A percentile compares a stretch with the other conserved stretches of the same genome.
These are phyloP conservation scores for Panicum virgatum DNA, from an alignment of 202 grass and related monocot species.

Conservation along the genomic window DNA sequence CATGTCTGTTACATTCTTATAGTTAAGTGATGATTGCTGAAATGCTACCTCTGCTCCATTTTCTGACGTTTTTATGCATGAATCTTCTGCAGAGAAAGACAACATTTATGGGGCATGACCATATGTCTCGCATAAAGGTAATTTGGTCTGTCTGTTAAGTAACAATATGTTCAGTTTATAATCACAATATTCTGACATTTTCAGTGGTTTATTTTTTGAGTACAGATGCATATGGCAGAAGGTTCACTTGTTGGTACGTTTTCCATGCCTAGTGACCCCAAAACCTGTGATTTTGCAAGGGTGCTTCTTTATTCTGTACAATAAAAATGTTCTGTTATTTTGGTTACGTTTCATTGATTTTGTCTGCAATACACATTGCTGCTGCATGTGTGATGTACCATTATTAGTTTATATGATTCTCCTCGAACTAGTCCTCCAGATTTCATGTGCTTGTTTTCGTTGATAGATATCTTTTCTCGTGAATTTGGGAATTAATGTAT, in stretches of 20 bases:
- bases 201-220: not conserved
- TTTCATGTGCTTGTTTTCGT: constrained; percentile 19
- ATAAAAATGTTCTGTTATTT: not conserved
- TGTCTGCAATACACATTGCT: not conserved
- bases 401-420: constrained; percentile 7
- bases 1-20: constrained; percentile 17
- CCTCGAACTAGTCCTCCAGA: not conserved
- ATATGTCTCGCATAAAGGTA: constrained; percentile 48
- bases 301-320: not conserved
- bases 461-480: not conserved
- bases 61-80: constrained; percentile 28
- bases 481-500: not conserved
- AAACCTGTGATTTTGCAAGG: constrained; percentile 1
- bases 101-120: constrained; percentile 41
- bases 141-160: not conserved
- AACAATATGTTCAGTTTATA: not conserved
- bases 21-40: not conserved
- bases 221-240: constrained; percentile 46
- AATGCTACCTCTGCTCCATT: constrained; percentile 1
- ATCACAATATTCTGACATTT: constrained; percentile 28
- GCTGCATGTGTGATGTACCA: not conserved
- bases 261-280: not conserved
- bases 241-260: constrained; percentile 45
- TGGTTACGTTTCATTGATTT: not conserved
- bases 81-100: constrained; percentile 28